Base-by-base conservation (phyloP, 371 early-diverging fungal genomes). In the Circinella minor region DNA sequence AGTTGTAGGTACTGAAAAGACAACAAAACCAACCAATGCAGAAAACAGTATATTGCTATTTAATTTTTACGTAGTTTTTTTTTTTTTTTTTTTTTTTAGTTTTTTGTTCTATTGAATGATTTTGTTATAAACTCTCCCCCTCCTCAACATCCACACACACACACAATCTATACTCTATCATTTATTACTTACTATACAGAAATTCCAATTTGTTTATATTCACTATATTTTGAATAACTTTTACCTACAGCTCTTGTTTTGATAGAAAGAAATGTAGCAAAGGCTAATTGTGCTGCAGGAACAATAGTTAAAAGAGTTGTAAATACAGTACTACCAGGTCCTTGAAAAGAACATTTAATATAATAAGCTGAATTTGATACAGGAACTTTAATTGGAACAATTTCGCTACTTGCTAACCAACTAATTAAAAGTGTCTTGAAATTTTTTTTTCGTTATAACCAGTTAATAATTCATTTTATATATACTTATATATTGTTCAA, bases 1-100 rank as follows among this genome's bases (percentile, higher is more conserved):
- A 0, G 80, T 77, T 0, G 79, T 72, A 0, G 89, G 85, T 36
- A 87, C 66, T 38, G 81, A 85, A 48, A 78, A 82, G 1, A 87
- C 79, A 4, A 86, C 80, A 69, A 84, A 79, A 0, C 86, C 85
- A 37, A 88, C 77, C 15, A 86, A 63, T 0, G 79, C 83, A 0
- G 83, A 85, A 65, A 88, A 81, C n/a, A 88, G 80, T 4, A 88
- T 88, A 57, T 88, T 88, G 66, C 86, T 88, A 66, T 37, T n/a
- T n/a, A n/a, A n/a, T n/a, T n/a, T n/a, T n/a, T n/a, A n/a, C n/a
- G n/a, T n/a, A n/a, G 38, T 34, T 43, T 10, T 9, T 34, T 46
- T 6, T 6, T 39, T 39, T 9, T 4, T 43, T 9, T 43, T 27
- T 9, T 43, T 9, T 43, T 9, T 43, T 3, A 43, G 3, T 11